Conservation (phyloP, 2,329 filamentous ascomycete genomes). For the Ophiocordyceps camponoti-saundersi region DNA sequence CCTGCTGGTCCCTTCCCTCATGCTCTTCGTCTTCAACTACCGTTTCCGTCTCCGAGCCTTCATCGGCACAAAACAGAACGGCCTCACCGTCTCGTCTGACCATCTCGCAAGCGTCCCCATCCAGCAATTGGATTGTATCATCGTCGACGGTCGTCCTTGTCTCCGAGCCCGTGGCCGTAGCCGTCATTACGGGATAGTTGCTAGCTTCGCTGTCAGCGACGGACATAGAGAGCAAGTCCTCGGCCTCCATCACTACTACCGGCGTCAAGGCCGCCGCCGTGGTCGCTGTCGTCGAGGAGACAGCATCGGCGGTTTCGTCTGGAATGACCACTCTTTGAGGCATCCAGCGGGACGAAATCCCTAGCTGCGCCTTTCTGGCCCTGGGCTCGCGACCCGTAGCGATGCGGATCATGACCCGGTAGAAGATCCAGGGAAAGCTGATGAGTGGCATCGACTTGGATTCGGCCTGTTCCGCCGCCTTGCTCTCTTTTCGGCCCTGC, state of each 20-base stretch:
- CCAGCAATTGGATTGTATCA: background rate
- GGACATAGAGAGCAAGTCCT: no score
- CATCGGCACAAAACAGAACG: background rate
- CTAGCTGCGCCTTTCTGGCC: slow-evolving; percentile 6
- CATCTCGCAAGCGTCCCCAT: background rate
- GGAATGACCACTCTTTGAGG: background rate
- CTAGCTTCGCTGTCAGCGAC: background rate
- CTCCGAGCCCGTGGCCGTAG: background rate
- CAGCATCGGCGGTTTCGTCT: background rate
- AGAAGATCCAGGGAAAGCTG: slow-evolving; percentile 88
- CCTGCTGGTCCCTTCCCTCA: background rate
- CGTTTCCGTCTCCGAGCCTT: background rate
- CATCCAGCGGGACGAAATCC: slow-evolving; percentile 1
- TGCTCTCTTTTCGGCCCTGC: slow-evolving; percentile 10
- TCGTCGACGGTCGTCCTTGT: background rate
- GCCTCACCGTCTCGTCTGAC: background rate
- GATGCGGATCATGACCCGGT: slow-evolving; percentile 30
- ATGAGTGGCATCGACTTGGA: slow-evolving; percentile 57
- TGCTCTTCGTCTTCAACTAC: background rate
- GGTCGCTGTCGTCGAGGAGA: no score
- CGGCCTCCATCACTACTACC: no score
- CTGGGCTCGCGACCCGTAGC: slow-evolving; percentile 10
- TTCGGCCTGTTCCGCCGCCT: slow-evolving; percentile 12
- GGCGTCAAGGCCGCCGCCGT: no score
- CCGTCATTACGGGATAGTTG: background rate